These are phyloP conservation scores for Phaffomyces antillensis DNA, from an alignment of 805 yeast genomes.

Conservation along the genomic window DNA sequence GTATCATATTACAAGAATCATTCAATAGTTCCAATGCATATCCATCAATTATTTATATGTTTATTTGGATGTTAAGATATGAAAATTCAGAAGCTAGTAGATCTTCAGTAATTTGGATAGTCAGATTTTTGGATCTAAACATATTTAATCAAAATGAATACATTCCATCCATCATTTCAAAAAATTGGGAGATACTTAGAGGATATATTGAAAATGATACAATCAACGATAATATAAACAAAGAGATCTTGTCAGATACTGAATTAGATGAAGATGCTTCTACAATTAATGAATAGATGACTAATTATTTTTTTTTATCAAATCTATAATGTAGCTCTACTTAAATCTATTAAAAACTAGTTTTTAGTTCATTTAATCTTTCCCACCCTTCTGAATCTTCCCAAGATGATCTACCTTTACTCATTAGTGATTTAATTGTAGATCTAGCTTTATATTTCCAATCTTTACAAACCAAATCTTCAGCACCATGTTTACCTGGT, in stretches of 20 bases:
- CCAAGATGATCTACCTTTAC: conserved; percentile 76
- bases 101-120: conserved; percentile 14
- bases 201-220: no score
- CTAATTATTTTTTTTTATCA: not conserved
- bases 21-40: conserved; percentile 20
- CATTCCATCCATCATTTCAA: no score
- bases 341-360: conserved; percentile 4
- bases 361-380: conserved; percentile 37
- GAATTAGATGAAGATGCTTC: conserved; percentile 1
- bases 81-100: conserved; percentile 27
- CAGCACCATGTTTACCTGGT: conserved; percentile 74
- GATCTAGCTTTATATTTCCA: conserved; percentile 84
- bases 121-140: conserved; percentile 6
- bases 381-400: conserved; percentile 77
- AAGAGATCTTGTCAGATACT: not conserved
- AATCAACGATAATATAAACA: not conserved
- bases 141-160: not conserved
- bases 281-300: not conserved
- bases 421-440: conserved; percentile 64
- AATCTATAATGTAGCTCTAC: not conserved
- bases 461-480: conserved; percentile 80
- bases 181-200: no score
- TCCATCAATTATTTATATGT: conserved; percentile 27
- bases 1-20: conserved; percentile 25
- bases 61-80: conserved; percentile 32